Conservation (phyloP, 2,329 filamentous ascomycete genomes). For the Boeremia lycopersici region DNA sequence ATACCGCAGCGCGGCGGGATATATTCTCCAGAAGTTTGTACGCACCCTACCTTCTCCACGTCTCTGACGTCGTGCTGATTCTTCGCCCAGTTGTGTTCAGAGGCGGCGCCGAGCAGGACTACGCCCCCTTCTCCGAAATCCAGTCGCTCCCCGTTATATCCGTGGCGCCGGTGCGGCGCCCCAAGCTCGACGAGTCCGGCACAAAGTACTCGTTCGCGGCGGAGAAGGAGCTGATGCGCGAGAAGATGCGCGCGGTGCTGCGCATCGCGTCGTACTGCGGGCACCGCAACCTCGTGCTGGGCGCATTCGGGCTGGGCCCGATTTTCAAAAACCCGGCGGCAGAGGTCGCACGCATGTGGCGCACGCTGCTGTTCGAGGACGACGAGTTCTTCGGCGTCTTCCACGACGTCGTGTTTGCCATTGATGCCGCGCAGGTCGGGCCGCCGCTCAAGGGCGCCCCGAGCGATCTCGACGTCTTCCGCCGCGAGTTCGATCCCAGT, state of each 20-base stretch:
- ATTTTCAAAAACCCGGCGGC: constrained; percentile 53
- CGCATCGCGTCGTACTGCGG: constrained; percentile 64
- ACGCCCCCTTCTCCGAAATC: constrained; percentile 52
- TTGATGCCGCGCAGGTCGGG: constrained; percentile 47
- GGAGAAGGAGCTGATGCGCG: constrained; percentile 73
- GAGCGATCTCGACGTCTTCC: constrained; percentile 50
- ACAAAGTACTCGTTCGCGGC: constrained; percentile 72
- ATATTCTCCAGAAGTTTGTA: constrained; percentile 70
- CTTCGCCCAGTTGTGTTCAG: constrained; percentile 67
- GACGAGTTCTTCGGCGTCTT: constrained; percentile 53
- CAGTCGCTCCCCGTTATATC: constrained; percentile 72
- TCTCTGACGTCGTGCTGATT: neutral
- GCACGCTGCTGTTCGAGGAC: constrained; percentile 50
- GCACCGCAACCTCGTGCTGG: constrained; percentile 50
- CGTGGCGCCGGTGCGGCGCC: constrained; percentile 72
- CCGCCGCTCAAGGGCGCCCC: constrained; percentile 37
- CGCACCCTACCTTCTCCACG: constrained; percentile 32
- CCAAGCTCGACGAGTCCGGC: constrained; percentile 72
- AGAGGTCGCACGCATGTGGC: constrained; percentile 54
- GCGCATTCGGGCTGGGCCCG: constrained; percentile 53
- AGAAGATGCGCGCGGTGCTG: constrained; percentile 74
- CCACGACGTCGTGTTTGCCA: constrained; percentile 53
- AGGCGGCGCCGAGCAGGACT: constrained; percentile 62
- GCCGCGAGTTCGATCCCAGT: constrained; percentile 46
- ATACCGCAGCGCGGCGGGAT: constrained; percentile 73